Base-by-base conservation (phyloP, 176 grass and related monocot species). In the Neostapfia colusana region DNA sequence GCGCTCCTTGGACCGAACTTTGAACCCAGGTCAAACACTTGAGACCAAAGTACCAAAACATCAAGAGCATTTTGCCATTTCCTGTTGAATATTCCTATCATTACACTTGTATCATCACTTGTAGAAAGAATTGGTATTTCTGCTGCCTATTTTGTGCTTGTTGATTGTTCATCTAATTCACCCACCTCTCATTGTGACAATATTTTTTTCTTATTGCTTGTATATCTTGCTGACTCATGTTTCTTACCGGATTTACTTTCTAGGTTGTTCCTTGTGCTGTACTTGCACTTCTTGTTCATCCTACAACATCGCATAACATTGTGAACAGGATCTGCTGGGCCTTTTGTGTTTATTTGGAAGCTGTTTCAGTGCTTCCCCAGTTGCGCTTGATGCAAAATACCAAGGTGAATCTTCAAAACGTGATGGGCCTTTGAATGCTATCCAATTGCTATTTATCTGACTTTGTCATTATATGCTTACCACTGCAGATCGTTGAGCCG, bases 261-360 rank as follows among this genome's bases (percentile, higher is more conserved):
- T 65, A 98, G 91, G 81, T 92, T 31, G 16, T 94, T 63, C 95
- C 95, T 76, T 98, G 95, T 88, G 77, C 74, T 67, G 77, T 72
- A 12, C 73, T 98, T 41, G 84, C 95, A 1, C 49, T 91, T 49
- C n/a, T 93, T 41, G 20, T 89, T 64, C 95, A 98, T 88, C 95
- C 95, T 72, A 90, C 95, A 17, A 94, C 95, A 48, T 90, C 95
- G 7, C 95, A 98, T 82, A 87, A 91, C 76, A 80, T 93, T 63
- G 69, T 94, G n/a, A 98, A 94, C 80, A 85, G 95, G 57, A 88
- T 94, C 66, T 88, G 70, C 75, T 98, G 95, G 91, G 95, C 95
- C 18, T 98, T 98, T 74, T 92, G 91, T 82, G 95, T 98, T 90
- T 98, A 94, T 82, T 81, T 98, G 78, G 95, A 98, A 90, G 89